phyloP scores from a whole-genome alignment of 306 rosid genomes.

The Phaseolus lunatus region DNA sequence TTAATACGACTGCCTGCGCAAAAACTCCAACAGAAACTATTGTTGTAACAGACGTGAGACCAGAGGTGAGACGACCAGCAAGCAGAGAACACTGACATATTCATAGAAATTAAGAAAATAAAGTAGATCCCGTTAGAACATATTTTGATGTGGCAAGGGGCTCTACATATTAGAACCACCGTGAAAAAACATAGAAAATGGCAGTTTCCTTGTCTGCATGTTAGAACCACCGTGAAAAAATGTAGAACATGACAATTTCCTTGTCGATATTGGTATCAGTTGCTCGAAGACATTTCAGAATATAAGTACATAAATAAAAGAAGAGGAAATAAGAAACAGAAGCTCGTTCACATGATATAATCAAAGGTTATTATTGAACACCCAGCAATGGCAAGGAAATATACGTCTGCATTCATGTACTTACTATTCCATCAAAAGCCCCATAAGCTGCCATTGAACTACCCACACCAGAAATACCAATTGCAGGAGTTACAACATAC shows the following conservation, averaged over 20 bases:
- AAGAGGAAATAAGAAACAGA: slow-evolving; percentile 9
- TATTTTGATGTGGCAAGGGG: not conserved
- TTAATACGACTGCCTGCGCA: slow-evolving; percentile 61
- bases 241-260: not conserved
- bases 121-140: not conserved
- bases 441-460: slow-evolving; percentile 95
- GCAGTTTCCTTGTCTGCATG: not conserved
- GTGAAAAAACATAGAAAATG: no score
- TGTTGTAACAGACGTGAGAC: slow-evolving; percentile 78
- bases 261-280: slow-evolving; percentile 12
- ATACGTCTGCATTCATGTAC: slow-evolving; percentile 47
- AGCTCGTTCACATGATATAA: slow-evolving; percentile 20
- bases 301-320: slow-evolving; percentile 1
- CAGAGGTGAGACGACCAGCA: slow-evolving; percentile 92
- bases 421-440: slow-evolving; percentile 93
- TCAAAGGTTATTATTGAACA: slow-evolving; percentile 25
- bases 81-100: slow-evolving; percentile 73
- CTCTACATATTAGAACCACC: not conserved
- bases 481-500: slow-evolving; percentile 74
- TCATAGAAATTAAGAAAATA: slow-evolving; percentile 29
- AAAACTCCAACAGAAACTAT: slow-evolving; percentile 74
- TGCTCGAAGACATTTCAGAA: slow-evolving; percentile 17
- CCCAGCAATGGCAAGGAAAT: slow-evolving; percentile 30
- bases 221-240: not conserved
- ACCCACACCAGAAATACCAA: slow-evolving; percentile 96